Base-by-base conservation (phyloP, 2,329 filamentous ascomycete species). In the Botrytis cinerea region DNA sequence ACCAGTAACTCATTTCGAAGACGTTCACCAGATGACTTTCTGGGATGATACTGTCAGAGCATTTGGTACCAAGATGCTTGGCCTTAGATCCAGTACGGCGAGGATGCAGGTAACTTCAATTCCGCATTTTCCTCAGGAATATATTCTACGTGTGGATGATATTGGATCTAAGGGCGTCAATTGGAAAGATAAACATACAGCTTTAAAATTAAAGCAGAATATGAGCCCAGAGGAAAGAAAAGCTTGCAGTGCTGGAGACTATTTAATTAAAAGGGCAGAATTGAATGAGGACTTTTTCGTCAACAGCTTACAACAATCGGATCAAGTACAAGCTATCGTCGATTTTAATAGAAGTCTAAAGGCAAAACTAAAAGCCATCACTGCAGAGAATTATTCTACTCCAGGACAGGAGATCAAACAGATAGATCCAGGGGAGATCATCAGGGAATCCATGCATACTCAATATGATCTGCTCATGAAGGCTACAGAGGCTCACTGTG, bases 201-300 rank as follows among this genome's bases (percentile, higher is more conserved):
- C 48, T 45, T 6, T 69, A 8, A 69, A 69, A 43, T 57, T 7
- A 32, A 69, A 69, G 9, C 66, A 69, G n/a, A 18, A 57, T 2
- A 69, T 69, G 66, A 69, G 51, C 43, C 48, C 48, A 32, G 48
- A 69, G 22, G 66, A 69, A 45, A 38, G 38, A 57, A 43, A 18
- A 45, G 48, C 48, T 32, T 69, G 48, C 20, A 57, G 43, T 9
- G 66, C 66, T 57, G 66, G 66, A 1, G 66, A 69, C 32, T 2
- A 43, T 32, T 57, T 57, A 6, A 69, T 69, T 35, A 38, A 69
- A 43, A 43, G 48, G 38, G 66, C 66, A 20, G 40, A 43, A 32
- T 43, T 69, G n/a, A 59, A 40, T 38, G 48, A 69, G 28, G 7
- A 9, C 16, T 69, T 43, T 32, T 69, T 69, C 18, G 5, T 43